phyloP scores from a whole-genome alignment of 2,329 filamentous ascomycete species.

The Triangularia verruculosa region DNA sequence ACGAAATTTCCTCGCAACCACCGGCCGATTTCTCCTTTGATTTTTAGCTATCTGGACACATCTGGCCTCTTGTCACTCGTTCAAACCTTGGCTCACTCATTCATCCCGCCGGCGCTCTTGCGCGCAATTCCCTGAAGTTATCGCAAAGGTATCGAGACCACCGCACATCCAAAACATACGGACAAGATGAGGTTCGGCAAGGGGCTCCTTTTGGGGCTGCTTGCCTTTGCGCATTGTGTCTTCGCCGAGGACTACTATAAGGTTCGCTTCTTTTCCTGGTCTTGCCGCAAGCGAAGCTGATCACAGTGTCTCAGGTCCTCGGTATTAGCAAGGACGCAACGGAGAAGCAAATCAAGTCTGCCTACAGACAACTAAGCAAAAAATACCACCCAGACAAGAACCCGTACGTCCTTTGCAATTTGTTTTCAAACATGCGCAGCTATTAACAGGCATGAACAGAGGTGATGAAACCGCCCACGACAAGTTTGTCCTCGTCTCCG shows the following conservation, averaged over 20 bases:
- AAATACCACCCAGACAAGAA: slow-evolving; percentile 99
- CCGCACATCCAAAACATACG: slow-evolving; percentile 15
- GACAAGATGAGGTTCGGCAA: slow-evolving; percentile 51
- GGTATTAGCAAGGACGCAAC: slow-evolving; percentile 75
- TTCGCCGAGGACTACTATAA: slow-evolving; percentile 75
- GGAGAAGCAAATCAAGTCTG: slow-evolving; percentile 87
- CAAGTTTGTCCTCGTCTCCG: slow-evolving; percentile 90
- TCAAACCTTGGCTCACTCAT: background rate
- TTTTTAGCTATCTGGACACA: background rate
- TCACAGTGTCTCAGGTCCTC: slow-evolving; percentile 57
- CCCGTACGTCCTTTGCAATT: slow-evolving; percentile 58
- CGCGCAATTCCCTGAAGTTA: slow-evolving; percentile 12
- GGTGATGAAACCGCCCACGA: slow-evolving; percentile 75
- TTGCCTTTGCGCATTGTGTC: slow-evolving; percentile 53
- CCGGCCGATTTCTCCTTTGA: background rate
- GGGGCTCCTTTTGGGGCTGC: slow-evolving; percentile 49
- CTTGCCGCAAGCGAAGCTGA: background rate
- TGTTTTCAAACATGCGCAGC: background rate
- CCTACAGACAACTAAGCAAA: slow-evolving; percentile 88
- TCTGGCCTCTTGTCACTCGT: slow-evolving; percentile 21
- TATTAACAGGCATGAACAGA: slow-evolving; percentile 41
- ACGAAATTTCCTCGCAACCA: background rate
- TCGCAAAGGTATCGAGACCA: background rate
- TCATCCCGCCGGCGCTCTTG: background rate
- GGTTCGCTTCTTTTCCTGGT: slow-evolving; percentile 39